Evolutionary conservation across 75 land plant species (phyloP).

Genomic region (Adiantum capillusveneris): DNA sequence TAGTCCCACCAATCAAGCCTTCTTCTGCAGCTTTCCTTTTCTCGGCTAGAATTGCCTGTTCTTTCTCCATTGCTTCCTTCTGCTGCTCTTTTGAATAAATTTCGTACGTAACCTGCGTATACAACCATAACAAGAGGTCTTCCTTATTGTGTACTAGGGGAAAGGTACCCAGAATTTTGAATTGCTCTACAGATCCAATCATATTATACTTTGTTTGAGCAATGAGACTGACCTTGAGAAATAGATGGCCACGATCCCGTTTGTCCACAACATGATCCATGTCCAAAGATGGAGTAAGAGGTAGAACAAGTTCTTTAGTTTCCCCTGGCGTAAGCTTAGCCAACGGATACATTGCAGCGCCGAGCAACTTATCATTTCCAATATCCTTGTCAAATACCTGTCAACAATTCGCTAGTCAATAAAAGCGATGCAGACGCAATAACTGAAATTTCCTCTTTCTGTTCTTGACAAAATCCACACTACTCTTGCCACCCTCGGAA

Average conservation of each 20-base stretch:
- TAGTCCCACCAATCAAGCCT: constrained; percentile 70
- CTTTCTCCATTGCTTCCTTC: constrained; percentile 62
- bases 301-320: constrained; percentile 39
- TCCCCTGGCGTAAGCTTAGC: constrained; percentile 46
- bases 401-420: too few relatives aligned
- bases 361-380: constrained; percentile 55
- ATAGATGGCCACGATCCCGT: constrained; percentile 67
- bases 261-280: constrained; percentile 57
- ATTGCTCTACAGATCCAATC: not conserved
- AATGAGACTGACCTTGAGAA: constrained; percentile 36
- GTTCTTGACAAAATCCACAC: too few relatives aligned
- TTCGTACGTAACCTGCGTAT: constrained; percentile 65
- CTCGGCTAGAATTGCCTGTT: constrained; percentile 58
- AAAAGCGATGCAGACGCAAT: too few relatives aligned
- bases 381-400: constrained; percentile 69
- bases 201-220: not conserved
- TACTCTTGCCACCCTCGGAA: too few relatives aligned
- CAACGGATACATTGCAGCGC: constrained; percentile 46
- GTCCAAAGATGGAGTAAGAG: constrained; percentile 54
- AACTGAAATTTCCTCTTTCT: too few relatives aligned
- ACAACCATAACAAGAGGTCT: too few relatives aligned
- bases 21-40: constrained; percentile 58
- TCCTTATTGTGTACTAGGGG: too few relatives aligned
- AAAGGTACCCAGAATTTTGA: not conserved
- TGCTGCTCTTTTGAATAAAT: constrained; percentile 73